phyloP scores from a whole-genome alignment of 2,329 filamentous ascomycete species.

The Hypoxylon sp. region DNA sequence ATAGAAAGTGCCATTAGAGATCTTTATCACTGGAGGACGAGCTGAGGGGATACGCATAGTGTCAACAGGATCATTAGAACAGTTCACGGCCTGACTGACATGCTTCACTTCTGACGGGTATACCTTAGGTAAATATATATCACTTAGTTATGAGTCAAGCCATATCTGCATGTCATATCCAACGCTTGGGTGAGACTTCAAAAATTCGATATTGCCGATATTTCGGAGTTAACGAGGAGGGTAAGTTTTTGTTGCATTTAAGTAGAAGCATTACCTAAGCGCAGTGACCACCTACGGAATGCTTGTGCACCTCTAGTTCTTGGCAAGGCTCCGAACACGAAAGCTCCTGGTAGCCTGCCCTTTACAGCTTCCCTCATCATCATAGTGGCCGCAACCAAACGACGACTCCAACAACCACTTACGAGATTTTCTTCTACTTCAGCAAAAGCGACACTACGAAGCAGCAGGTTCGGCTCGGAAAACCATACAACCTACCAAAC shows the following conservation, averaged over 20 bases:
- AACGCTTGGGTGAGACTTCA: neutral
- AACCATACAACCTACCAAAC: neutral
- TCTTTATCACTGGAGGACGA: conserved; percentile 70
- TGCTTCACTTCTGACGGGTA: conserved; percentile 6
- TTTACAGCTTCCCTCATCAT: conserved; percentile 17
- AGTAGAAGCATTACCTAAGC: conserved; percentile 7
- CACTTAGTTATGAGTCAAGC: conserved; percentile 15
- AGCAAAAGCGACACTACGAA: neutral
- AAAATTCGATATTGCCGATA: conserved; percentile 29
- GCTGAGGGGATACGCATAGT: conserved; percentile 50
- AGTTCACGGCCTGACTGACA: conserved; percentile 9
- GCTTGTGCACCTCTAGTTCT: conserved; percentile 29
- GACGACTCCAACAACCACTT: neutral
- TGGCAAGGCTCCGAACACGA: conserved; percentile 44
- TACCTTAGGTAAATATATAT: no score
- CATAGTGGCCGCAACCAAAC: neutral
- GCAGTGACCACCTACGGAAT: conserved; percentile 29
- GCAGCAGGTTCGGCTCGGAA: neutral
- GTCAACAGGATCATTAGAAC: conserved; percentile 39
- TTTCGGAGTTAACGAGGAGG: conserved; percentile 34
- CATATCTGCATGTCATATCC: conserved; percentile 11
- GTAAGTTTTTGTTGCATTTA: neutral
- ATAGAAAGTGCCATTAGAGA: conserved; percentile 84
- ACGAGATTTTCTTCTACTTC: neutral
- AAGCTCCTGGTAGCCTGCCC: conserved; percentile 43